Conservation (phyloP, 2,329 filamentous ascomycete genomes). For the Trichophyton simii region DNA sequence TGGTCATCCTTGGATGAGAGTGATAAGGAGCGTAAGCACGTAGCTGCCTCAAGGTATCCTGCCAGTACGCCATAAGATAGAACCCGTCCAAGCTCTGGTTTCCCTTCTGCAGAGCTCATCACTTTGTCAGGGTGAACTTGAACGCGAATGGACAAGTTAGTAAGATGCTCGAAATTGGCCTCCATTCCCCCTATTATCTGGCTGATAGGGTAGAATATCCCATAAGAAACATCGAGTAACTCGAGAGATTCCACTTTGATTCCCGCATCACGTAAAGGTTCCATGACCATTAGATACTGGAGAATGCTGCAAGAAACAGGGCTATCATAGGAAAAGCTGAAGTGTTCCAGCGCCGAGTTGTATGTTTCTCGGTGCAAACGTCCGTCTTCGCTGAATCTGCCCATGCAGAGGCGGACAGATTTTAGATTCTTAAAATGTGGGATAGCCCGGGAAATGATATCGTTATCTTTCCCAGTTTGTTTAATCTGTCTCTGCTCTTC, state of each 20-base stretch:
- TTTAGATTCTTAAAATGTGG: neutral
- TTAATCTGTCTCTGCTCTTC: neutral
- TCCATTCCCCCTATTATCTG: neutral
- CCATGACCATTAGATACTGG: slow-evolving; percentile 5
- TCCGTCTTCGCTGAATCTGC: neutral
- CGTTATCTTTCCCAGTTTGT: neutral
- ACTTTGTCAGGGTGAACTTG: neutral
- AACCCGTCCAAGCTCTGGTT: neutral
- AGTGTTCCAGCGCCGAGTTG: neutral
- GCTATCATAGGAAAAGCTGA: neutral
- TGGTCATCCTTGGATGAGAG: neutral
- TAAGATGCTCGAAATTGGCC: neutral
- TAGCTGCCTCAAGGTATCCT: neutral
- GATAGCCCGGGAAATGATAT: neutral
- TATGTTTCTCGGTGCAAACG: neutral
- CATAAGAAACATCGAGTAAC: neutral
- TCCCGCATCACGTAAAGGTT: neutral
- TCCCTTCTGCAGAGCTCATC: neutral
- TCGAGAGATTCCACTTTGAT: slow-evolving; percentile 3
- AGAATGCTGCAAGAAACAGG: neutral
- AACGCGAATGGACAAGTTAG: neutral
- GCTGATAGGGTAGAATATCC: neutral
- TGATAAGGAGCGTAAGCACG: neutral
- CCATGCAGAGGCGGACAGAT: neutral
- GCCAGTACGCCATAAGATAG: neutral